Base-by-base conservation (phyloP, 2,329 filamentous ascomycete genomes). In the Ophiobolus disseminans region DNA sequence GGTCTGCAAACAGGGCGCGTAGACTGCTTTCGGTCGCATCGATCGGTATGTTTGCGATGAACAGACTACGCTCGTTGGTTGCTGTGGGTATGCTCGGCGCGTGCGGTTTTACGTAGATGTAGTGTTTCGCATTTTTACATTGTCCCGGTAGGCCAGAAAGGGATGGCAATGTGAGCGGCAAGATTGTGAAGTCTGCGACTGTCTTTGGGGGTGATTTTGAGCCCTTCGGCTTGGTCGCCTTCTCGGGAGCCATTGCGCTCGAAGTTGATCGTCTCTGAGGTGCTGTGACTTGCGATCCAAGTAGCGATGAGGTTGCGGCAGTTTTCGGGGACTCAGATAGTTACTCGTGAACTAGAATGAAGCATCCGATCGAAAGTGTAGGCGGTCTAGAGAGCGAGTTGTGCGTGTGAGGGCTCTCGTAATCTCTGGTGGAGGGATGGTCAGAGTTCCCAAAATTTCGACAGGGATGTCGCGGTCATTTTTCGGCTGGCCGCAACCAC, bases 11-110 rank as follows among this genome's bases (percentile, higher is more conserved):
- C 0, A 97, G 76, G 32, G 86, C 80, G 35, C 90, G 86, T 32
- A 97, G 80, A 63, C 92, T 89, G 1, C 79, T 73, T 47, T 90
- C 86, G 4, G 90, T 95, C 50, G 90, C 87, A 68, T 97, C 92
- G 55, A 88, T 80, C 5, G 94, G 94, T 1, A 95, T 77, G 65
- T 99, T 97, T 56, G 92, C 89, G n/a, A 96, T 70, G 74, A 96
- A 99, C 14, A 99, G 81, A 53, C 89, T 91, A 61, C 92, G 86
- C 72, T 89, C 82, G 45, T 82, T 79, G 6, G 88, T 88, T 11
- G 89, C 85, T 9, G 64, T 67, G 19, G 68, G 56, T 16, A 61
- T 82, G 75, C 88, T 90, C 52, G 93, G 91, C 36, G 86, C 82
- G 74, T 97, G 92, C 45, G 85, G 85, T 58, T 90, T 90, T 45